Evolutionary conservation across 768 basidiomycete genomes (phyloP), one percentile per base, ranked within the genome.

Genomic region (Leccinellum luteum): DNA sequence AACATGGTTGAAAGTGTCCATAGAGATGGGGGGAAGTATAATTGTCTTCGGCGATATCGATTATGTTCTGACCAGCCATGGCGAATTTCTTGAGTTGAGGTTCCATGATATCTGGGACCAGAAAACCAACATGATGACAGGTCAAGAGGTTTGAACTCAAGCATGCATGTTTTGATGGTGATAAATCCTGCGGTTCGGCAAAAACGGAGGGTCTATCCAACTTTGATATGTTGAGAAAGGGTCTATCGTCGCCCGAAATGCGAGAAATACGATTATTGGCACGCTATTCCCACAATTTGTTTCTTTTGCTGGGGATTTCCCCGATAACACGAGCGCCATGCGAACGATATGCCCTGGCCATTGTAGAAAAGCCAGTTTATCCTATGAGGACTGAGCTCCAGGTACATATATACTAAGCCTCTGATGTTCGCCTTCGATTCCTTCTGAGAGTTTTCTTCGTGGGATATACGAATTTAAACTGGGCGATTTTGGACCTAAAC

Each of bases 291-390:
- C 89, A 91, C n/a, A 77, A 56, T 48, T 76, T 76, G 12, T 77
- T 75, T 65, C n/a, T 90, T 92, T 48, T 69, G 73, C 3, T 0
- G 87, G 82, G 19, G 74, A 73, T 32, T 69, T 73, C 27, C 69
- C 65, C 10, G 80, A 77, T 10, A 92, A 74, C 10, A 83, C 73
- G 25, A 92, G 79, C 0, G 65, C 90, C 90, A 92, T 6, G 89
- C 76, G 12, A 64, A 60, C 3, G 88, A 83, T 4, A 74, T 81
- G 34, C 71, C 70, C 54, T 82, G 35, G 8, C 17, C 34, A 35
- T 17, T 8, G 34, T 35, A 35, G 15, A 17, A 17, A 17, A 35
- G 8, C 34, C 7, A 35, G 15, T 35, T 14, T 34, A 15, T 35
- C 3, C 14, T 15, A 34, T 34, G 34, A 15, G 15, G 5, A 6